Percentiles rank a stretch among this genome's conserved stretches.
These are phyloP conservation scores for Epichloe bromicola DNA, from an alignment of 2,329 filamentous ascomycete species.

Conservation along the genomic window DNA sequence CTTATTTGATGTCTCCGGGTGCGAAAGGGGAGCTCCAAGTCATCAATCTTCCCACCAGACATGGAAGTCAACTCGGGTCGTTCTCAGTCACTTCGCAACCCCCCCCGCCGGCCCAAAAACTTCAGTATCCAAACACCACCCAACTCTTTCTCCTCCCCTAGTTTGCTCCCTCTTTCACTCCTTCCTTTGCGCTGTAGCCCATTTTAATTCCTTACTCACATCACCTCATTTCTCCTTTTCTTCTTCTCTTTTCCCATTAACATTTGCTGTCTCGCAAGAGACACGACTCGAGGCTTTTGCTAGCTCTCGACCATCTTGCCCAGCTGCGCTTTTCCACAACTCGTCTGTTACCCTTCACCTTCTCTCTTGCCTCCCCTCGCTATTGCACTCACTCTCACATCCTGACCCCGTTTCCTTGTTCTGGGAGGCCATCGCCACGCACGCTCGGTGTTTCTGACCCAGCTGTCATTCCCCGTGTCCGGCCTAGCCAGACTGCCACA, in stretches of 20 bases:
- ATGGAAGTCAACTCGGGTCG: too few relatives aligned
- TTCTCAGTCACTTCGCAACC: neutral
- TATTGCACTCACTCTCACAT: neutral
- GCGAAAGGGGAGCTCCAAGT: too few relatives aligned
- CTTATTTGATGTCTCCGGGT: too few relatives aligned
- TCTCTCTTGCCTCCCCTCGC: constrained; percentile 4
- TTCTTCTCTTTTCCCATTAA: constrained; percentile 14
- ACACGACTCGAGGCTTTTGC: constrained; percentile 29
- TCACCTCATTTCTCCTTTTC: constrained; percentile 14
- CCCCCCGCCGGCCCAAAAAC: neutral
- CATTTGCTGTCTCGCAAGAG: constrained; percentile 14
- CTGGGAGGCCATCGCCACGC: constrained; percentile 1
- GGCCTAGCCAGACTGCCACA: constrained; percentile 12
- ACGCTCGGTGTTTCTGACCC: constrained; percentile 4
- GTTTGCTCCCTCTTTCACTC: constrained; percentile 13
- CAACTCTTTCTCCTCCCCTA: constrained; percentile 10
- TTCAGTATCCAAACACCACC: constrained; percentile 8
- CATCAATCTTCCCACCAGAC: too few relatives aligned
- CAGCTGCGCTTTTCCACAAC: constrained; percentile 5
- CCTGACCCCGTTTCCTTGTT: neutral
- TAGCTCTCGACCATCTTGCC: constrained; percentile 31
- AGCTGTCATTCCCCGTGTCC: constrained; percentile 5
- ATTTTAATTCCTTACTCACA: constrained; percentile 10
- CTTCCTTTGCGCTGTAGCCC: constrained; percentile 14
- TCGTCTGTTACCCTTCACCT: constrained; percentile 5